A percentile compares a stretch with the other conserved stretches of the same genome.
Conservation (phyloP, 192 early-diverging fungal genomes). For the Lobosporangium transversale region DNA sequence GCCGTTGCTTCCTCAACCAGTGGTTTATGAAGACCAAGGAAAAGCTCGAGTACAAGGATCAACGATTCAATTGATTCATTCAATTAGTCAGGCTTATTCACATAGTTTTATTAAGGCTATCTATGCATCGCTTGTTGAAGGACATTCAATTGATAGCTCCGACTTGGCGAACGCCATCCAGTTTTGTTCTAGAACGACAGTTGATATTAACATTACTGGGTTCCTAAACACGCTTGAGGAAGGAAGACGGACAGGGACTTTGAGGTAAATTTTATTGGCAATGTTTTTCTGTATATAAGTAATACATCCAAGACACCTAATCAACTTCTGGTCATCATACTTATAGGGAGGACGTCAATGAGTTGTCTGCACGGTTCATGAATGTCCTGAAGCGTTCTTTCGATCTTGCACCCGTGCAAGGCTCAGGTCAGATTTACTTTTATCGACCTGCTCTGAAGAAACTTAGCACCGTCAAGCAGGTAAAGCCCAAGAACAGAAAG, state of each 20-base stretch:
- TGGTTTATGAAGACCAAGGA: slow-evolving; percentile 34
- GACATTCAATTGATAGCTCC: slow-evolving; percentile 49
- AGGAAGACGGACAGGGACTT: slow-evolving; percentile 26
- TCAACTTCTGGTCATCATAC: too few species aligned
- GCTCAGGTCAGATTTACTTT: slow-evolving; percentile 64
- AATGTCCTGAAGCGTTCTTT: slow-evolving; percentile 70
- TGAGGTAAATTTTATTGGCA: slow-evolving; percentile 28
- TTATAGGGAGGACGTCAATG: slow-evolving; percentile 48
- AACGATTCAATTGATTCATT: slow-evolving; percentile 37
- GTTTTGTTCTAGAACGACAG: slow-evolving; percentile 56
- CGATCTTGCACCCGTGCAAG: slow-evolving; percentile 58
- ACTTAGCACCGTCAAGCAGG: slow-evolving; percentile 22
- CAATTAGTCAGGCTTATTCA: slow-evolving; percentile 59
- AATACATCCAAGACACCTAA: too few species aligned
- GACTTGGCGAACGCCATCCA: slow-evolving; percentile 62
- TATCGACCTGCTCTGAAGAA: slow-evolving; percentile 65
- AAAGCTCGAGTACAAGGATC: slow-evolving; percentile 30
- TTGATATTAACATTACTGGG: slow-evolving; percentile 68
- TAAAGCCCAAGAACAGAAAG: slow-evolving; percentile 46
- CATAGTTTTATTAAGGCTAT: slow-evolving; percentile 64
- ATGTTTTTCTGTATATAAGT: not conserved
- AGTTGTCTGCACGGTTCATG: slow-evolving; percentile 61
- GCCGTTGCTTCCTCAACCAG: slow-evolving; percentile 24
- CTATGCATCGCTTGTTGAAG: slow-evolving; percentile 63
- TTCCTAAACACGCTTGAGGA: slow-evolving; percentile 65